phyloP scores from a whole-genome alignment of 148 eudicot genomes.

The Oxyria digyna region DNA sequence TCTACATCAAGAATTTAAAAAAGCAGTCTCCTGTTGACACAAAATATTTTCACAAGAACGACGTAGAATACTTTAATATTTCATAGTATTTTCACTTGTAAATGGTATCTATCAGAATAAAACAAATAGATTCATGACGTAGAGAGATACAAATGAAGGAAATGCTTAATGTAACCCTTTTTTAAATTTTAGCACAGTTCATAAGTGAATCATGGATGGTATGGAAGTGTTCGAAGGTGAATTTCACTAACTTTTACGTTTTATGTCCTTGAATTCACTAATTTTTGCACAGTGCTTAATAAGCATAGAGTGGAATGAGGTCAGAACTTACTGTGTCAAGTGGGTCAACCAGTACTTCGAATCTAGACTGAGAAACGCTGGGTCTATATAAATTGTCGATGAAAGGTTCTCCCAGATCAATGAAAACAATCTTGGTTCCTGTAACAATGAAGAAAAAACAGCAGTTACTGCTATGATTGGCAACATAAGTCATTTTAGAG shows the following conservation, averaged over 20 bases:
- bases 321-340: constrained; percentile 67
- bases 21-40: not conserved
- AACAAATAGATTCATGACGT: not conserved
- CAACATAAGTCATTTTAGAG: not conserved
- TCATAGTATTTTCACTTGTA: not conserved
- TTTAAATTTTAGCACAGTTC: not conserved
- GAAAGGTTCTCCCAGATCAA: constrained; percentile 89
- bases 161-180: not conserved
- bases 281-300: not conserved
- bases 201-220: not conserved
- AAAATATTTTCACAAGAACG: not conserved
- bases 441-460: constrained; percentile 14
- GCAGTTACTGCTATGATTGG: not conserved
- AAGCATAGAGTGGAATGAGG: not conserved
- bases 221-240: not conserved
- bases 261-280: not conserved
- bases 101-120: not conserved
- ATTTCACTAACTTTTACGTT: not conserved
- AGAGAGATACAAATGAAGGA: not conserved
- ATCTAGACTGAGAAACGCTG: constrained; percentile 71
- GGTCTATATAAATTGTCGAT: constrained; percentile 85
- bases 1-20: not conserved
- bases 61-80: not conserved
- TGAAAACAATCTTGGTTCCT: constrained; percentile 93
- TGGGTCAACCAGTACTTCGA: constrained; percentile 74